phyloP scores from a whole-genome alignment of 768 basidiomycete genomes.

The Boletus rubroflammeus region DNA sequence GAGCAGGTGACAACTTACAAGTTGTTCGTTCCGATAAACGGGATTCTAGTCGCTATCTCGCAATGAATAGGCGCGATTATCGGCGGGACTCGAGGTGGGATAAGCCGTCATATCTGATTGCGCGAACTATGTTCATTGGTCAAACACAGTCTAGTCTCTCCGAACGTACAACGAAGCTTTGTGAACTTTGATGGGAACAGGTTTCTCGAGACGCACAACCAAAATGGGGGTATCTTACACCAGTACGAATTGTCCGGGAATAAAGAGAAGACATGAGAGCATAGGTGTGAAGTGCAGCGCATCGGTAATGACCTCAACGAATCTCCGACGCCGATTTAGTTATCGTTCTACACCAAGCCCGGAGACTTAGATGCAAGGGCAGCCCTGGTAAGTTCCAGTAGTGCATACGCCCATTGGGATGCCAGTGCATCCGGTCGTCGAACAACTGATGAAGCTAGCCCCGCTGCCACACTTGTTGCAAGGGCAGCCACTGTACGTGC shows the following conservation, averaged over 20 bases:
- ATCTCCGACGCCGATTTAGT: neutral
- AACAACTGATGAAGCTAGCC: neutral
- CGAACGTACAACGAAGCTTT: too few relatives aligned
- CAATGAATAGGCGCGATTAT: too few relatives aligned
- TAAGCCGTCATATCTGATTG: too few relatives aligned
- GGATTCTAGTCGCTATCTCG: neutral
- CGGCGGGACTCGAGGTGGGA: too few relatives aligned
- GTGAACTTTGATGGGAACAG: too few relatives aligned
- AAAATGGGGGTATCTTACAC: neutral
- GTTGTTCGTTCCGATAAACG: neutral
- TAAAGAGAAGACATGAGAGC: neutral
- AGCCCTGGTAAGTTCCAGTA: neutral
- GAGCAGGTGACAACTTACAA: neutral
- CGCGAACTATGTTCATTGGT: too few relatives aligned
- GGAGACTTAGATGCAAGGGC: neutral
- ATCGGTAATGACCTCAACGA: neutral
- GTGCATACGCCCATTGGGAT: neutral
- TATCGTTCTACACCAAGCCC: neutral
- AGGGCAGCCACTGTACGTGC: neutral
- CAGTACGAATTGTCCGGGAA: neutral
- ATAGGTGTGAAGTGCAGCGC: neutral
- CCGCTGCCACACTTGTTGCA: constrained; percentile 4
- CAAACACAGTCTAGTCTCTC: too few relatives aligned
- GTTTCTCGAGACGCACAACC: too few relatives aligned
- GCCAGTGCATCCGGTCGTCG: neutral